Conservation (phyloP, 805 yeast species). For the Wickerhamomyces silvicola region DNA sequence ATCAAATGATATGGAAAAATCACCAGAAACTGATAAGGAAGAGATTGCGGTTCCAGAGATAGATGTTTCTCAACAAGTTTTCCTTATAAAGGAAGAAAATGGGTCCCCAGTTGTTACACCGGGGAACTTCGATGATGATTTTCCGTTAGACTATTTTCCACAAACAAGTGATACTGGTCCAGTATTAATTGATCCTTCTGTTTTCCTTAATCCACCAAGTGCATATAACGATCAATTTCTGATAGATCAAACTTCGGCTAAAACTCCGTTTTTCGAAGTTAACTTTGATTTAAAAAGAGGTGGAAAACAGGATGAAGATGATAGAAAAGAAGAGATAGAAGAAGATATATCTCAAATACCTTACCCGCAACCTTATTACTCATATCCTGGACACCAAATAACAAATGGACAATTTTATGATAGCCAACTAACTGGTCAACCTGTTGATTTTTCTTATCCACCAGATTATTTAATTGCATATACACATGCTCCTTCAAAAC, state of each 20-base stretch:
- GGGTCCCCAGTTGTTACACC: slow-evolving; percentile 17
- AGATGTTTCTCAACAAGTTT: slow-evolving; percentile 13
- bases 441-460: slow-evolving; percentile 1
- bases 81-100: slow-evolving; percentile 17
- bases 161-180: slow-evolving; percentile 24
- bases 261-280: slow-evolving; percentile 25
- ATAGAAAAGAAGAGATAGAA: slow-evolving; percentile 3
- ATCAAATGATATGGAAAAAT: slow-evolving; percentile 1
- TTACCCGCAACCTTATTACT: slow-evolving; percentile 1
- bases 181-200: slow-evolving; percentile 21
- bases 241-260: slow-evolving; percentile 45
- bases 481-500: neutral
- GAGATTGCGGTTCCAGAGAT: too few species aligned
- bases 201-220: slow-evolving; percentile 28
- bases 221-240: slow-evolving; percentile 38
- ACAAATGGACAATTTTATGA: slow-evolving; percentile 24
- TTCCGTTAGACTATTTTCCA: slow-evolving; percentile 65
- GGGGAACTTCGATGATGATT: slow-evolving; percentile 40
- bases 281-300: slow-evolving; percentile 10
- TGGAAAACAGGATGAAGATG: slow-evolving; percentile 1
- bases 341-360: slow-evolving; percentile 1
- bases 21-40: slow-evolving; percentile 4
- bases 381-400: slow-evolving; percentile 8
- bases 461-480: neutral
- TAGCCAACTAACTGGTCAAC: slow-evolving; percentile 11